phyloP scores from a whole-genome alignment of 306 rosid species.

The Abrus precatorius region DNA sequence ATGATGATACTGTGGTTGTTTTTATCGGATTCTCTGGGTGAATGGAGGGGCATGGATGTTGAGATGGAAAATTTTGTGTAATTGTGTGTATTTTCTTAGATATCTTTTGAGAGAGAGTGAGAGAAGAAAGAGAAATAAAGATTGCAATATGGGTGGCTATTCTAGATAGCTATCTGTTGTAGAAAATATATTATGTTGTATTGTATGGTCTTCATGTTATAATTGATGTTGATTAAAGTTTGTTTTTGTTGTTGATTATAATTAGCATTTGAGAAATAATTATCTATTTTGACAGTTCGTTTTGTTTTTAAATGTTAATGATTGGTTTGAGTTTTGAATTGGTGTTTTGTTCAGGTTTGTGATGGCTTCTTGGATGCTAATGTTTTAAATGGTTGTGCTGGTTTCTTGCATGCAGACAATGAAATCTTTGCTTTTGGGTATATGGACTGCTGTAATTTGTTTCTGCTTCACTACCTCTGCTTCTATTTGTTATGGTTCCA shows the following conservation, averaged over 20 bases:
- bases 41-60: no score
- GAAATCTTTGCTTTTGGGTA: slow-evolving; percentile 79
- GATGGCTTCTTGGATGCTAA: slow-evolving; percentile 87
- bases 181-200: background rate
- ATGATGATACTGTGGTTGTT: no score
- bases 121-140: no score
- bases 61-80: no score
- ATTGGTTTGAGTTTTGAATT: slow-evolving; percentile 65
- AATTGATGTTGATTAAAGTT: slow-evolving; percentile 13
- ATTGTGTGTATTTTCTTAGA: no score
- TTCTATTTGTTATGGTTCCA: slow-evolving; percentile 63
- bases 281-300: slow-evolving; percentile 23
- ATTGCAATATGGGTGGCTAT: no score
- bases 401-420: slow-evolving; percentile 83
- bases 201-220: background rate
- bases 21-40: no score
- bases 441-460: slow-evolving; percentile 82
- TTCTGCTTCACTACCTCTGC: slow-evolving; percentile 83
- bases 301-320: slow-evolving; percentile 52
- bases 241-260: slow-evolving; percentile 37
- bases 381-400: slow-evolving; percentile 89
- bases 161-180: background rate
- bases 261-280: slow-evolving; percentile 3
- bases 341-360: slow-evolving; percentile 81
- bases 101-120: no score